A percentile compares a stretch with the other conserved stretches of the same genome.
phyloP scores from a whole-genome alignment of 129 eudicot genomes.

The Lonicera japonica region DNA sequence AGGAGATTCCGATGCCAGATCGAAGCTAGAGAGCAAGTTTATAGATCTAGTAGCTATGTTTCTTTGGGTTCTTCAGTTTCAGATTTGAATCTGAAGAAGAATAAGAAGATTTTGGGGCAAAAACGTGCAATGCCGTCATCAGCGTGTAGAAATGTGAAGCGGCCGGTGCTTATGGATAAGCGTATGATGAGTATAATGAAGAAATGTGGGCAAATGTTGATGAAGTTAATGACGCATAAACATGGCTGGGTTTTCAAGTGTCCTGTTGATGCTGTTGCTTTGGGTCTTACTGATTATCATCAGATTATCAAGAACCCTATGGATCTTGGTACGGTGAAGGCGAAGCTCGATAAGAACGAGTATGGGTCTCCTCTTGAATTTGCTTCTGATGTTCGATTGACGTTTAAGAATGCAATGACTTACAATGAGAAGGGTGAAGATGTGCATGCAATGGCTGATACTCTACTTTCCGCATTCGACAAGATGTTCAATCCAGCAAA shows the following conservation, averaged over 20 bases:
- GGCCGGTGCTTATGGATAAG: constrained; percentile 19
- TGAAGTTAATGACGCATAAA: constrained; percentile 40
- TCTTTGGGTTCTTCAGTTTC: background rate
- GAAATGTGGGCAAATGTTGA: constrained; percentile 32
- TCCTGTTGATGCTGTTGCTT: constrained; percentile 42
- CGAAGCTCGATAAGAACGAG: constrained; percentile 22
- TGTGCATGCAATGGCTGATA: constrained; percentile 31
- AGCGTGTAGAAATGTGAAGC: constrained; percentile 16
- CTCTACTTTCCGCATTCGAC: constrained; percentile 23
- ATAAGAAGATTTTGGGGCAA: constrained; percentile 4
- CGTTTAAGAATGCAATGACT: constrained; percentile 52
- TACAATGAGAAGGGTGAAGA: constrained; percentile 49
- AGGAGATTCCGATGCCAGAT: constrained; percentile 17
- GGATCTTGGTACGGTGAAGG: constrained; percentile 60
- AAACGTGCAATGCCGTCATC: constrained; percentile 11
- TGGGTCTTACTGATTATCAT: constrained; percentile 45
- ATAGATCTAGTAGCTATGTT: background rate
- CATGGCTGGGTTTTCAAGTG: constrained; percentile 42
- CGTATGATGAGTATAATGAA: constrained; percentile 24
- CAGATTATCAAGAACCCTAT: constrained; percentile 35
- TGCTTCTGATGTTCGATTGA: constrained; percentile 54
- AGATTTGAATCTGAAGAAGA: background rate
- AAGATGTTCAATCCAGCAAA: constrained; percentile 18
- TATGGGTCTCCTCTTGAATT: constrained; percentile 35
- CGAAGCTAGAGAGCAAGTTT: constrained; percentile 4